Conservation (phyloP, 371 early-diverging fungal genomes). For the Entomophthora muscae region DNA sequence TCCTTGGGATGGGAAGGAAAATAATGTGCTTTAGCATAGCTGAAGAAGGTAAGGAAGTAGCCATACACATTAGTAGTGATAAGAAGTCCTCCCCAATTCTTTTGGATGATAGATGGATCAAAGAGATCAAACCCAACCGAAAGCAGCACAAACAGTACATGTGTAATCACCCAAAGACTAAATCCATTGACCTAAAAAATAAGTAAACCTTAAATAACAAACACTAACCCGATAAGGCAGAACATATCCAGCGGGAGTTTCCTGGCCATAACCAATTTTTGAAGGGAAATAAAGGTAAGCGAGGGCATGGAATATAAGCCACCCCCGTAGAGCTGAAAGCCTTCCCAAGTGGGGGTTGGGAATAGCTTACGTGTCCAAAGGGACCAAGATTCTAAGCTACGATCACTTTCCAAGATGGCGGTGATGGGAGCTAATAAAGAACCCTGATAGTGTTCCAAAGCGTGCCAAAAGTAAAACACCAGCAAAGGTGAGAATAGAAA, state of each 20-base stretch:
- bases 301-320: constrained; percentile 53
- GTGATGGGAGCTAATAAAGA: constrained; percentile 33
- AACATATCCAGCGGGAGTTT: constrained; percentile 61
- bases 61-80: constrained; percentile 58
- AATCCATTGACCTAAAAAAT: constrained; percentile 46
- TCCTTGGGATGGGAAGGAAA: constrained; percentile 62
- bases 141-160: constrained; percentile 37
- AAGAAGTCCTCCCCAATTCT: constrained; percentile 56
- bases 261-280: constrained; percentile 52
- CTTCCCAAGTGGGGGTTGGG: constrained; percentile 22
- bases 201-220: background rate
- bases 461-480: constrained; percentile 42
- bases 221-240: constrained; percentile 32
- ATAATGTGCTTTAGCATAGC: constrained; percentile 46
- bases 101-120: constrained; percentile 38
- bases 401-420: constrained; percentile 16
- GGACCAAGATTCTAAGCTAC: constrained; percentile 13
- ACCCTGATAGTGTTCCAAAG: constrained; percentile 42
- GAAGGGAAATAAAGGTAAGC: constrained; percentile 43
- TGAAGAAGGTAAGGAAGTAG: constrained; percentile 49
- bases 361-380: constrained; percentile 14
- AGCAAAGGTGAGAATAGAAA: constrained; percentile 39
- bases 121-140: constrained; percentile 36
- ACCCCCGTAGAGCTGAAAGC: constrained; percentile 32
- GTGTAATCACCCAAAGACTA: constrained; percentile 49